A percentile compares a stretch with the other conserved stretches of the same genome.
These are phyloP conservation scores for Lonicera japonica DNA, from an alignment of 129 eudicot genomes.

Conservation along the genomic window DNA sequence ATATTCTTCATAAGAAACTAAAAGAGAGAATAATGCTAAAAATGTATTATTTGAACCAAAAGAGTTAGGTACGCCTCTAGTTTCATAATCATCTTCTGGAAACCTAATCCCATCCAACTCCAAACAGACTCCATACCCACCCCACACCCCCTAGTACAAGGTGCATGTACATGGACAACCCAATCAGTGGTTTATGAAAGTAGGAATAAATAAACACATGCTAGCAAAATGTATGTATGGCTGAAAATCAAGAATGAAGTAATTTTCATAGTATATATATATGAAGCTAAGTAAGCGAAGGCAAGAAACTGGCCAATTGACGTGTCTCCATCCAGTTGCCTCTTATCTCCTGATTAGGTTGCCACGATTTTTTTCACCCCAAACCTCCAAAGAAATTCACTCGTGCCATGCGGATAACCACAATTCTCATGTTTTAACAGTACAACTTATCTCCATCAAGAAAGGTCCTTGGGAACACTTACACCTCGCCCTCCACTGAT, in stretches of 20 bases:
- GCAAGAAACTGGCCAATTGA: slow-evolving; percentile 10
- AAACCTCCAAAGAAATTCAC: slow-evolving; percentile 24
- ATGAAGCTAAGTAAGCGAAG: slow-evolving; percentile 1
- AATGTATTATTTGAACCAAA: no score
- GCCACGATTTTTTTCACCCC: slow-evolving; percentile 12
- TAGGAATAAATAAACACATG: slow-evolving; percentile 1
- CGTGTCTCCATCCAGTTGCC: neutral
- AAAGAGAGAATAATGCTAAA: no score
- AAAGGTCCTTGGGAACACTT: slow-evolving; percentile 61
- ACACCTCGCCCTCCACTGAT: slow-evolving; percentile 95
- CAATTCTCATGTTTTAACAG: slow-evolving; percentile 15
- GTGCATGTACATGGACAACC: neutral
- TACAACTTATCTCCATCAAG: slow-evolving; percentile 21
- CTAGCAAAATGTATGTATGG: neutral
- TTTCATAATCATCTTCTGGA: no score
- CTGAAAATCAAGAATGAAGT: neutral
- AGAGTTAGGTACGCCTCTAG: no score
- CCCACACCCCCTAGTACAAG: neutral
- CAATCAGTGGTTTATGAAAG: neutral
- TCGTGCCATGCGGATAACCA: slow-evolving; percentile 41
- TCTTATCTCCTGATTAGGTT: slow-evolving; percentile 17
- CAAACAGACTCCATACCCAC: neutral
- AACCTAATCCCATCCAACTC: no score
- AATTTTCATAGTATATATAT: neutral
- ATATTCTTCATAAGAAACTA: no score